Conservation (phyloP, 2,329 filamentous ascomycete species). For the Aspergillus sp. region DNA sequence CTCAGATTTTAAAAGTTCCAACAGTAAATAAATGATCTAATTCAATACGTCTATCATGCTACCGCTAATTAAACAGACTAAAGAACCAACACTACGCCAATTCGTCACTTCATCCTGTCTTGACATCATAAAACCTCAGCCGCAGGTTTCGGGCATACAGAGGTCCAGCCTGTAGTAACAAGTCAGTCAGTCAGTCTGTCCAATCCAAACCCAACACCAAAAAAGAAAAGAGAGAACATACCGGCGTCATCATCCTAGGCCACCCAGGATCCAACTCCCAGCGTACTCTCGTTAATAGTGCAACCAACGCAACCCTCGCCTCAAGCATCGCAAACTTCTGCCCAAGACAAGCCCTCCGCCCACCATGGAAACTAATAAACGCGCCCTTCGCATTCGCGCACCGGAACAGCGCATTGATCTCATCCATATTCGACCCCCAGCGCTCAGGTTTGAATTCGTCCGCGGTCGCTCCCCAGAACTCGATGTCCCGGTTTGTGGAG, state of each 20-base stretch:
- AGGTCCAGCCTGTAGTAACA: not conserved
- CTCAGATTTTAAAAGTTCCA: too few relatives aligned
- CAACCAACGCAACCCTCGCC: not conserved
- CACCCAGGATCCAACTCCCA: not conserved
- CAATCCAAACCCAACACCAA: too few relatives aligned
- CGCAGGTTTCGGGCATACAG: not conserved
- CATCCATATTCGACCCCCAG: slow-evolving; percentile 34
- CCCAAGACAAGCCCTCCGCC: not conserved
- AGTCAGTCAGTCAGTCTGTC: too few relatives aligned
- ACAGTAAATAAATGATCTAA: too few relatives aligned
- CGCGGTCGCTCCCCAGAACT: slow-evolving; percentile 34
- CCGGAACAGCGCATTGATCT: not conserved
- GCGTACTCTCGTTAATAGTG: not conserved
- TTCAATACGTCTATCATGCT: too few relatives aligned
- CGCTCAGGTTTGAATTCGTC: slow-evolving; percentile 41
- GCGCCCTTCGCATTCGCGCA: not conserved
- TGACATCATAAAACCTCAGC: not conserved
- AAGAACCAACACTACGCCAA: not conserved
- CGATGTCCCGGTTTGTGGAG: slow-evolving; percentile 32
- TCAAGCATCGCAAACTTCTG: not conserved
- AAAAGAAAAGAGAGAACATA: too few relatives aligned
- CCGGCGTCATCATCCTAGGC: not conserved
- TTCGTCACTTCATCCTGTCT: not conserved
- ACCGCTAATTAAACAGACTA: not conserved
- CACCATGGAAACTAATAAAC: not conserved